A percentile compares a stretch with the other conserved stretches of the same genome.
phyloP scores from a whole-genome alignment of 768 basidiomycete genomes.

The Psilocybe cyanescens region DNA sequence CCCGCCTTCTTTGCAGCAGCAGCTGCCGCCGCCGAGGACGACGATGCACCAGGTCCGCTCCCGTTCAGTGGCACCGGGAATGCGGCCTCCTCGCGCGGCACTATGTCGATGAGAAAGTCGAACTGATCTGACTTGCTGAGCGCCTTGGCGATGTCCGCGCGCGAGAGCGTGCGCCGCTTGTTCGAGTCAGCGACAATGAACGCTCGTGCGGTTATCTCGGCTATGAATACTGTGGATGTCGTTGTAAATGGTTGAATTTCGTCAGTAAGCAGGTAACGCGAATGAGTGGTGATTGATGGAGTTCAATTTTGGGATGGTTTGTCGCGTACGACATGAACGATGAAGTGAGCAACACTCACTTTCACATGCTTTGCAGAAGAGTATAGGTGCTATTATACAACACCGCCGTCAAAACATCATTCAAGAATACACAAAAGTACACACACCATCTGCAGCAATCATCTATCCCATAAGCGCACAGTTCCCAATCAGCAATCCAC shows the following conservation, averaged over 20 bases:
- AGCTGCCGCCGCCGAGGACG: too few species aligned
- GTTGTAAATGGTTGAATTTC: not conserved
- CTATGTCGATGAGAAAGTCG: constrained; percentile 96
- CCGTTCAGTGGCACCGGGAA: constrained; percentile 20
- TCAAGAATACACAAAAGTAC: constrained; percentile 17
- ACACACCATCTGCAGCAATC: constrained; percentile 93
- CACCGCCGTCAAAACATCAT: constrained; percentile 1
- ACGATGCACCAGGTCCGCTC: not conserved
- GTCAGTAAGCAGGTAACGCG: too few species aligned
- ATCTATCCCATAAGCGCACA: constrained; percentile 54
- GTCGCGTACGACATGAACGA: not conserved
- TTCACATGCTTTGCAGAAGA: constrained; percentile 99
- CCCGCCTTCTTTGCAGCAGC: not conserved
- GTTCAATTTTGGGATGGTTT: too few species aligned
- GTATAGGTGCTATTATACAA: constrained; percentile 70
- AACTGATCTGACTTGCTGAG: constrained; percentile 94
- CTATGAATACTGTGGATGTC: constrained; percentile 81
- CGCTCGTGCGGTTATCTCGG: constrained; percentile 94
- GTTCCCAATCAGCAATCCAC: not conserved
- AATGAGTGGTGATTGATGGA: too few species aligned
- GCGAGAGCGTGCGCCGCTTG: constrained; percentile 93
- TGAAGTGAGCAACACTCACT: constrained; percentile 57
- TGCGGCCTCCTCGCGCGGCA: constrained; percentile 78
- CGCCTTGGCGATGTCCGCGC: constrained; percentile 93
- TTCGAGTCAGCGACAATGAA: constrained; percentile 96